Conservation (phyloP, 2,329 filamentous ascomycete genomes). For the Sclerotinia spermophila region DNA sequence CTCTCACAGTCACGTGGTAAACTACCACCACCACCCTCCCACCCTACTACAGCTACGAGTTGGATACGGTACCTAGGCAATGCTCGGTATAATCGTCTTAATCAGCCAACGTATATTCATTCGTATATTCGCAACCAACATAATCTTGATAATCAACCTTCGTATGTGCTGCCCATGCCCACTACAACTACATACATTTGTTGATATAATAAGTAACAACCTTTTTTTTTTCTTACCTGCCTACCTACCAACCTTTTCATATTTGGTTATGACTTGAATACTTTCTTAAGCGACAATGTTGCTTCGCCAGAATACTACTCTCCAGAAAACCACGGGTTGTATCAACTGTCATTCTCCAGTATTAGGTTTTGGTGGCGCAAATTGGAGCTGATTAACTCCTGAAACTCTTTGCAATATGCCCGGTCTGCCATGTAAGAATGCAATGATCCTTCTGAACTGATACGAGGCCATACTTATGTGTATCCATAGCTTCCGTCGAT, state of each 20-base stretch:
- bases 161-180: background rate
- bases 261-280: conserved; percentile 28
- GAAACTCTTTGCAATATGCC: conserved; percentile 46
- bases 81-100: too few species aligned
- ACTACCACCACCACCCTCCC: too few species aligned
- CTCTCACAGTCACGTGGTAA: too few species aligned
- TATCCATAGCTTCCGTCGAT: conserved; percentile 81
- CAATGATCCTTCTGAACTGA: conserved; percentile 4
- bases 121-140: background rate
- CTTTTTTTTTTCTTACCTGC: background rate
- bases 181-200: background rate
- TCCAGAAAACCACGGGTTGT: conserved; percentile 30
- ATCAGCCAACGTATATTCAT: too few species aligned
- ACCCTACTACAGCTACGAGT: too few species aligned
- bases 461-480: conserved; percentile 3
- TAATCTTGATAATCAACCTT: conserved; percentile 7
- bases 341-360: conserved; percentile 26
- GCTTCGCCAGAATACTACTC: conserved; percentile 32
- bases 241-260: background rate
- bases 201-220: background rate
- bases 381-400: conserved; percentile 22
- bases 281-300: conserved; percentile 36
- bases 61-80: background rate
- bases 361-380: conserved; percentile 29
- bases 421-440: conserved; percentile 51